phyloP scores from a whole-genome alignment of 23 red algal species.

The Chondrus crispus region DNA sequence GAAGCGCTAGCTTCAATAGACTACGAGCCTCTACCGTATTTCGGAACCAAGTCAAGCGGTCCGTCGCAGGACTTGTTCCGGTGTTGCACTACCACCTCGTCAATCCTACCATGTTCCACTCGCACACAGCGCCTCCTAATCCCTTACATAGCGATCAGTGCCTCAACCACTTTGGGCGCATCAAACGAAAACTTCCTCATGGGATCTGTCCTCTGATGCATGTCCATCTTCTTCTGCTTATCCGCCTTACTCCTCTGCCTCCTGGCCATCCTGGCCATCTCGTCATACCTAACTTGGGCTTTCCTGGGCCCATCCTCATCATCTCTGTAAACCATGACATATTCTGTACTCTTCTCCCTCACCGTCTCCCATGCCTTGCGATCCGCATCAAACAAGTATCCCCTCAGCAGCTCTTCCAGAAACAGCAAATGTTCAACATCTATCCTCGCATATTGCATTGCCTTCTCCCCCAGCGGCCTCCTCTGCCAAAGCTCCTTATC shows the following conservation, averaged over 20 bases:
- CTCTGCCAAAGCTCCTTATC: constrained; percentile 57
- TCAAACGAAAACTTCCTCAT: constrained; percentile 55
- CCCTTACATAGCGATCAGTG: no score
- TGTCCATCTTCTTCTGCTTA: neutral
- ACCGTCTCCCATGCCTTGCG: constrained; percentile 26
- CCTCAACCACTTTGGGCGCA: no score
- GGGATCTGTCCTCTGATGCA: constrained; percentile 4
- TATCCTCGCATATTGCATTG: constrained; percentile 55
- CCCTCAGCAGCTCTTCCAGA: constrained; percentile 7
- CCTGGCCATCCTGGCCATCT: constrained; percentile 39
- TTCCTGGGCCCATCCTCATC: constrained; percentile 60
- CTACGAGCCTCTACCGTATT: no score
- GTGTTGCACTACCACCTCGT: no score
- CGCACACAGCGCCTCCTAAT: no score
- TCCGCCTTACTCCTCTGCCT: neutral
- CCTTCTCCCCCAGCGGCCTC: constrained; percentile 40
- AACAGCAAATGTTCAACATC: constrained; percentile 66
- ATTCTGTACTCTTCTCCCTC: neutral
- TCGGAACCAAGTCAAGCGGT: no score
- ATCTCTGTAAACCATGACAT: constrained; percentile 41
- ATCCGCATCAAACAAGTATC: constrained; percentile 19
- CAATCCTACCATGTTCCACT: no score
- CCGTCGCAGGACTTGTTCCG: no score
- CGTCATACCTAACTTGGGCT: constrained; percentile 42
- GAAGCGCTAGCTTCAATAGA: no score